Evolutionary conservation across 805 yeast species (phyloP), one percentile per base, ranked within the genome.

Genomic region (Saccharomyces mikatae): DNA sequence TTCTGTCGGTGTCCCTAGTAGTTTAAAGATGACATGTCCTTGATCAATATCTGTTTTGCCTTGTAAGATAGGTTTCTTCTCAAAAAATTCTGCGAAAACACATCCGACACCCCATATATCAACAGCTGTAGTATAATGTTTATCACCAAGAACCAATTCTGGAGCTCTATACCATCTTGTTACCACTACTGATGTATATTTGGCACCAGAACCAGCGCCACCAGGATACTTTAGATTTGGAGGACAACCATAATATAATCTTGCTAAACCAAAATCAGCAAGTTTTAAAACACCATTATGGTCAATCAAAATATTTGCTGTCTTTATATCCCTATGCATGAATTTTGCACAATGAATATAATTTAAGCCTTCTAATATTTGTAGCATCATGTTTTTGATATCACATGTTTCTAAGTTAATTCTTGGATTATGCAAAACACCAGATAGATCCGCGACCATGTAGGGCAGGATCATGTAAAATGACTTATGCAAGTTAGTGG

Each of bases 31-130:
- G 30, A 81, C 75, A 61, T 84, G 84, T 0, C 94, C 88, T 72
- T 94, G 99, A 67, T 92, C 96, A 10, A 86, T 69, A 67, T 94
- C 99, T 0, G 94, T 80, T 47, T 79, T 74, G 0, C 99, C 99
- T 46, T 84, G 90, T 49, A 94, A 69, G 14, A 94, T 86, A 0
- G 99, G 99, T 60, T 80, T 82, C 57, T 82, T 80, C 31, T 81
- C 82, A 71, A 87, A 92, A 65, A 91, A 77, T 71, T 94, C 99
- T 0, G 89, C 99, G 66, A 94, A 84, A 0, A 94, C 92, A 72
- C 99, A 94, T 1, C 98, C 98, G 22, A 89, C 80, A 0, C 98
- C 97, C 99, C 99, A 94, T 72, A 94, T 80, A 71, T 94, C 99
- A 11, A 92, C 92, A 0, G 98, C 96, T 0, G 97, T 87, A 1